Evolutionary conservation across 768 basidiomycete species (phyloP), one percentile per base, ranked within the genome.

Genomic region (Mycena sanguinolenta): DNA sequence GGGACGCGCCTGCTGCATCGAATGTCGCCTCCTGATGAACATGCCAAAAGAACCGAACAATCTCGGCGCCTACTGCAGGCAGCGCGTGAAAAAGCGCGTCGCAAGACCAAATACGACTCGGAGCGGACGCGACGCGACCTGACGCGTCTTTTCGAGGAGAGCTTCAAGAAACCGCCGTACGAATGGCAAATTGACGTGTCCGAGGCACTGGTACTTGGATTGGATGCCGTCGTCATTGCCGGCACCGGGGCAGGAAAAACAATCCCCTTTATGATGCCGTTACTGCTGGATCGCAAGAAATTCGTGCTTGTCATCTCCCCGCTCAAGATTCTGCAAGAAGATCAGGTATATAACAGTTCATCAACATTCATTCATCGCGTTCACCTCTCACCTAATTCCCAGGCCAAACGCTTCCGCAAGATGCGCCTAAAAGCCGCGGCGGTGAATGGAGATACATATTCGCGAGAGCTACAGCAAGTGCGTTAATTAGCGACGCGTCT

Each of bases 151-250:
- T 67, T 76, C 70, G 21, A 39, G 38, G 58, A 60, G 68, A 72
- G 21, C 72, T 66, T 36, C 76, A 78, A 3, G 49, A 70, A 17
- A 57, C 28, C 5, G 66, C n/a, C 81, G 10, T 77, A 83, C 69
- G 67, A 74, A 2, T 84, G 84, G 83, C 84, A 84, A 71, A 67
- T 84, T 13, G 82, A 85, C 69, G 79, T 82, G 3, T 57, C 79
- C 0, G 83, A 84, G 73, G 80, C 81, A 1, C 17, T 82, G 19
- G 39, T 81, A 3, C 69, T 83, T 1, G 78, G 80, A 3, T 70
- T 84, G 1, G 81, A 84, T 69, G 71, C 68, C 25, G 60, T 78
- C 2, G 79, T 83, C 0, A 78, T 84, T 36, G 80, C 81, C n/a
- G n/a, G n/a, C n/a, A n/a, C n/a, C n/a, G n/a, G n/a, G n/a, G n/a